These are phyloP conservation scores for Alnus glutinosa DNA, from an alignment of 306 rosid species.

Conservation along the genomic window DNA sequence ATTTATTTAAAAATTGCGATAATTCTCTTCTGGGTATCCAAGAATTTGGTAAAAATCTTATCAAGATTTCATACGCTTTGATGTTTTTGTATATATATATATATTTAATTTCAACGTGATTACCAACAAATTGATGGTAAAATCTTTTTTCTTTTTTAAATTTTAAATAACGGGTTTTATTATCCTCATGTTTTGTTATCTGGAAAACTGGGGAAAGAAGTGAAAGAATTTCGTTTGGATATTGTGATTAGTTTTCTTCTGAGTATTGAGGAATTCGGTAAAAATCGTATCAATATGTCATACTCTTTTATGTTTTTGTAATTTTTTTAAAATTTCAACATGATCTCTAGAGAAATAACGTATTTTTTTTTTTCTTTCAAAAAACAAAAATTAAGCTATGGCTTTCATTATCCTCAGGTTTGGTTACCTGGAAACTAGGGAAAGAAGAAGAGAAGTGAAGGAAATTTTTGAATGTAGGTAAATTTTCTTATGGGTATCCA, in stretches of 20 bases:
- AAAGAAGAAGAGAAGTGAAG: constrained; percentile 1
- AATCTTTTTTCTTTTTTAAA: neutral
- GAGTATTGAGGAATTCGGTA: neutral
- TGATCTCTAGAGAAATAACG: neutral
- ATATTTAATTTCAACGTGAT: too few relatives aligned
- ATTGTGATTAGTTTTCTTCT: constrained; percentile 5
- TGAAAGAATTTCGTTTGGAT: neutral
- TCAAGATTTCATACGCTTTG: neutral
- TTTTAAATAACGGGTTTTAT: constrained; percentile 27
- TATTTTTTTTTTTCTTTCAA: neutral
- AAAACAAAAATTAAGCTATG: neutral
- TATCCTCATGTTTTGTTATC: constrained; percentile 19
- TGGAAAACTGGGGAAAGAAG: constrained; percentile 20
- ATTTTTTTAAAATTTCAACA: neutral
- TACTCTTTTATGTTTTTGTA: neutral
- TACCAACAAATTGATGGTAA: too few relatives aligned
- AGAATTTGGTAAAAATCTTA: constrained; percentile 4
- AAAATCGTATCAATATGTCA: neutral
- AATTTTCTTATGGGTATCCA: neutral
- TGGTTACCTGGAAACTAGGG: neutral
- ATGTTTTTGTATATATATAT: neutral
- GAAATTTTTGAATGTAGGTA: neutral
- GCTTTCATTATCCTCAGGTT: neutral
- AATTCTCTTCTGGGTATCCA: neutral
- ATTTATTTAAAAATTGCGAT: neutral